Conservation (phyloP, 192 early-diverging fungal species). For the Lunasporangiospora selenospora region DNA sequence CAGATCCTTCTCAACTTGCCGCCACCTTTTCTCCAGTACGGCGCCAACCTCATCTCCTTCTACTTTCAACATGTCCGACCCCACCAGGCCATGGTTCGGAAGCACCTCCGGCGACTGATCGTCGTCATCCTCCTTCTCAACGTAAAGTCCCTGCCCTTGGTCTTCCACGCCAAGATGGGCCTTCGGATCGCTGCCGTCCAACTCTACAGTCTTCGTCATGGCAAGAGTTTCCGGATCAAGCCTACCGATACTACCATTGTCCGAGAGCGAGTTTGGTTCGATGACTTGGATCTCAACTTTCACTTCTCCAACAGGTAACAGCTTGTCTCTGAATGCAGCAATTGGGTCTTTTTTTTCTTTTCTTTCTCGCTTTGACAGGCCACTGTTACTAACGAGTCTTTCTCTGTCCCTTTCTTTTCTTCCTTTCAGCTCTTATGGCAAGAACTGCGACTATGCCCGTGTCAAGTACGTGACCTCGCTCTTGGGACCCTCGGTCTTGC, state of each 20-base stretch:
- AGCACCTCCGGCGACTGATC: conserved; percentile 31
- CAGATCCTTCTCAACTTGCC: conserved; percentile 33
- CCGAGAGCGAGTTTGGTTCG: conserved; percentile 35
- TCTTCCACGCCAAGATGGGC: conserved; percentile 44
- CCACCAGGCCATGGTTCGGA: conserved; percentile 13
- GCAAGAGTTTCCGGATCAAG: conserved; percentile 33
- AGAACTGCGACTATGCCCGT: conserved; percentile 42
- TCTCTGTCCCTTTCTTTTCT: neutral
- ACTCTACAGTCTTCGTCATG: conserved; percentile 30
- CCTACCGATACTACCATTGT: conserved; percentile 34
- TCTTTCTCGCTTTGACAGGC: no score
- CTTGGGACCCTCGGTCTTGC: conserved; percentile 35
- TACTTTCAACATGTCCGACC: conserved; percentile 44
- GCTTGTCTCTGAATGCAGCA: no score
- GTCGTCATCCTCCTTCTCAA: conserved; percentile 30
- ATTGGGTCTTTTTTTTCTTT: neutral
- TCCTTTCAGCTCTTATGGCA: conserved; percentile 29
- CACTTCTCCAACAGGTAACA: conserved; percentile 49
- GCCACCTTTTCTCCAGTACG: conserved; percentile 26
- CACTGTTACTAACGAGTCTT: neutral
- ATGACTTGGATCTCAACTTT: conserved; percentile 43
- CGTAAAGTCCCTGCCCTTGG: conserved; percentile 39
- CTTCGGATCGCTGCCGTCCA: conserved; percentile 31
- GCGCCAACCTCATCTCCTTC: conserved; percentile 41
- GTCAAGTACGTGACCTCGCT: conserved; percentile 49